These are phyloP conservation scores for Exidia glandulosa DNA, from an alignment of 768 basidiomycete species.

Conservation along the genomic window DNA sequence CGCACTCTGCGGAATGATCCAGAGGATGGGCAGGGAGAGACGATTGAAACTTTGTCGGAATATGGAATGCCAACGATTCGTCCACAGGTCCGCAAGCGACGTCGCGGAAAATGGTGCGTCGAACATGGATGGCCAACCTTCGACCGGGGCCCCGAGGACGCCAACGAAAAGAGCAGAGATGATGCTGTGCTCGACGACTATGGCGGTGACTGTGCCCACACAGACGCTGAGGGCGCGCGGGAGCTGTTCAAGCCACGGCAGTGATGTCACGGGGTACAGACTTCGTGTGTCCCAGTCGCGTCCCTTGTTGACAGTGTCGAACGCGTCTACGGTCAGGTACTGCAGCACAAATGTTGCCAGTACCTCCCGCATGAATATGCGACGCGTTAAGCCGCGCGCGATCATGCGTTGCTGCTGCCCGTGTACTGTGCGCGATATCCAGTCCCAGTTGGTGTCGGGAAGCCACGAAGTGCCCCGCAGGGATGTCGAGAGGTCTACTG, in stretches of 20 bases:
- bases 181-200: not conserved
- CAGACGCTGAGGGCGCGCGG: not conserved
- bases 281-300: not conserved
- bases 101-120: conserved; percentile 44
- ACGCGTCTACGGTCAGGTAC: not conserved
- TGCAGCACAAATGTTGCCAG: not conserved
- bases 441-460: not conserved
- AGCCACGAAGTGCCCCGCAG: not conserved
- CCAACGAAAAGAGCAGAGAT: not conserved
- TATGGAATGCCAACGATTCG: conserved; percentile 55
- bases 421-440: not conserved
- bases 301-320: not conserved
- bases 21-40: not conserved
- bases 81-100: conserved; percentile 55
- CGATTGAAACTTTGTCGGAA: conserved; percentile 42
- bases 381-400: not conserved
- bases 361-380: not conserved
- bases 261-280: not conserved
- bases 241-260: not conserved
- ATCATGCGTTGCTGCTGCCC: not conserved
- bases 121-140: conserved; percentile 52
- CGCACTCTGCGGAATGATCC: not conserved
- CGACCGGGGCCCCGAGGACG: not conserved
- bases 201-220: not conserved
- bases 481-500: not conserved